Conservation (phyloP, 305 asterid genomes). For the Salvia sclarea region DNA sequence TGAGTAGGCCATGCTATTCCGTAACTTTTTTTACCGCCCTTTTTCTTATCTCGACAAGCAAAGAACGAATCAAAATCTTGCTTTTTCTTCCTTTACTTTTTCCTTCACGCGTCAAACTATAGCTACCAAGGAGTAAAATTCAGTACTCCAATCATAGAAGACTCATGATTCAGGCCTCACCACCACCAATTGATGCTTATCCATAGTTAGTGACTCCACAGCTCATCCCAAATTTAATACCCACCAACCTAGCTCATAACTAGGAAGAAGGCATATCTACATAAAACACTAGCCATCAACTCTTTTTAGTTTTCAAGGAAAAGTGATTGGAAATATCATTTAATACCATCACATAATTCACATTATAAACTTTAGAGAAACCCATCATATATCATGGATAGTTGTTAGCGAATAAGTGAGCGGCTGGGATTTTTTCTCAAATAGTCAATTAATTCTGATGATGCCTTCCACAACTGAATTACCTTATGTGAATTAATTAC, state of each 20-base stretch:
- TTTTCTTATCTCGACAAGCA: neutral
- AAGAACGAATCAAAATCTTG: neutral
- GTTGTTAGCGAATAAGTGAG: neutral
- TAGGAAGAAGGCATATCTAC: slow-evolving; percentile 11
- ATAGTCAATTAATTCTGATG: neutral
- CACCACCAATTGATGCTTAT: neutral
- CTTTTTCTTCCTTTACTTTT: neutral
- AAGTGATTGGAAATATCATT: neutral
- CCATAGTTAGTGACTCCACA: neutral
- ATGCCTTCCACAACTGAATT: neutral
- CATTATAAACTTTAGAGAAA: neutral
- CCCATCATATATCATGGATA: neutral
- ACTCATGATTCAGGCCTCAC: neutral
- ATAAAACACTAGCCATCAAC: neutral
- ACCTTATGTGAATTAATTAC: neutral
- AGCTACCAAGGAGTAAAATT: neutral
- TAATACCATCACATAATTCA: neutral
- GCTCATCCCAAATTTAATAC: neutral
- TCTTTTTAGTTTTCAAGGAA: neutral
- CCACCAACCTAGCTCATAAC: slow-evolving; percentile 1
- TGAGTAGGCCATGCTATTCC: neutral
- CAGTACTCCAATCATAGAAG: neutral
- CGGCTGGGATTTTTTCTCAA: neutral
- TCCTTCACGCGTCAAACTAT: neutral
- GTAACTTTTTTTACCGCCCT: neutral